Percentiles rank a stretch among this genome's conserved stretches.
phyloP scores from a whole-genome alignment of 768 basidiomycete species.

The Pleurotus djamor region DNA sequence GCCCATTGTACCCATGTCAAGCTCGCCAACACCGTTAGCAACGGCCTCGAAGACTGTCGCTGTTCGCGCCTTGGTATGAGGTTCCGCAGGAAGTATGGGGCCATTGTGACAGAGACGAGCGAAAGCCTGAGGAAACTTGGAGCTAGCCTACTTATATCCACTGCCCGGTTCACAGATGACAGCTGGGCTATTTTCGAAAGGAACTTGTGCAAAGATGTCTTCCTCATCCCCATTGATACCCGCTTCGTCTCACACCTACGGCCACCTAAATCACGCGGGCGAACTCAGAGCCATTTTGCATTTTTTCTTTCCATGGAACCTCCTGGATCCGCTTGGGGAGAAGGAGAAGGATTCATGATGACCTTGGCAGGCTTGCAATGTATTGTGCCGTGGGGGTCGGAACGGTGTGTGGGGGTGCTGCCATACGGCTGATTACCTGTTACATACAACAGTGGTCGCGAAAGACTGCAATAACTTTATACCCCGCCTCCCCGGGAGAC shows the following conservation, averaged over 20 bases:
- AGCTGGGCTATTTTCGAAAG: neutral
- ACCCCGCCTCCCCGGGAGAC: neutral
- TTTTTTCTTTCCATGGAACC: neutral
- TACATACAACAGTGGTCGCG: neutral
- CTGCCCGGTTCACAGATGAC: neutral
- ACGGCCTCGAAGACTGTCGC: slow-evolving; percentile 29
- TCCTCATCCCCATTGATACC: neutral
- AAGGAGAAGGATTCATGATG: neutral
- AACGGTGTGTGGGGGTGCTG: neutral
- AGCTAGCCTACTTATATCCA: slow-evolving; percentile 4
- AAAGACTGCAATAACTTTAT: too few species aligned
- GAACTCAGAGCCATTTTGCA: neutral
- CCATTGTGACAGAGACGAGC: slow-evolving; percentile 26
- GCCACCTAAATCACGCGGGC: neutral
- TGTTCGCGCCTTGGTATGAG: slow-evolving; percentile 48
- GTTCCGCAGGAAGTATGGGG: slow-evolving; percentile 47
- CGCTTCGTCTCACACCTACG: neutral
- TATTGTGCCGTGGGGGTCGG: slow-evolving; percentile 2
- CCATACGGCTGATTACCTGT: neutral
- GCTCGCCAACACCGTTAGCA: slow-evolving; percentile 38
- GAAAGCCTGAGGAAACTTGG: neutral
- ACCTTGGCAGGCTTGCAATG: neutral
- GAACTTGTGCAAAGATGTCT: neutral
- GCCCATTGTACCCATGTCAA: slow-evolving; percentile 55
- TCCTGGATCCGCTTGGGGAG: neutral